Conservation (phyloP, 2,329 filamentous ascomycete genomes). For the Ophiostoma quercus region DNA sequence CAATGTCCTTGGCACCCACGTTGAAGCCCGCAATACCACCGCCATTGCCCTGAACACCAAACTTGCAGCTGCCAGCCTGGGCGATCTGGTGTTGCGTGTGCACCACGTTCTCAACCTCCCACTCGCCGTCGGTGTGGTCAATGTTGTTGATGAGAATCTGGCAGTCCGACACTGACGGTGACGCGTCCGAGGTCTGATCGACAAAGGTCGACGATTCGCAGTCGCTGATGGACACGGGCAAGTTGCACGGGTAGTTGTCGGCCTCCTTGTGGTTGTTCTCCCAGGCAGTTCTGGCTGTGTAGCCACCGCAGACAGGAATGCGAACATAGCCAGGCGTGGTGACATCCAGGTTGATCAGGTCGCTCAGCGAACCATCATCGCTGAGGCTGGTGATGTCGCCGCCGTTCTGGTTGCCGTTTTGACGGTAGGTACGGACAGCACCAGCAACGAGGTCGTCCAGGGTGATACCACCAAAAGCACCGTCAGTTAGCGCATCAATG, state of each 20-base stretch:
- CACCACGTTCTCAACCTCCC: slow-evolving; percentile 21
- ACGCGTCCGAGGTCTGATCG: slow-evolving; percentile 35
- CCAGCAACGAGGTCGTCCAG: slow-evolving; percentile 31
- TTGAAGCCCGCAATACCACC: slow-evolving; percentile 29
- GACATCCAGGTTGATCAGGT: slow-evolving; percentile 32
- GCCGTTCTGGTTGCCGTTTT: slow-evolving; percentile 35
- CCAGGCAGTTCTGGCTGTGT: slow-evolving; percentile 33
- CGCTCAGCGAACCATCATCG: slow-evolving; percentile 28
- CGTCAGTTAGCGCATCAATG: not conserved
- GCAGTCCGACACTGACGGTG: slow-evolving; percentile 36
- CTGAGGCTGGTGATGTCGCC: slow-evolving; percentile 29
- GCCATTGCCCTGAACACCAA: slow-evolving; percentile 35
- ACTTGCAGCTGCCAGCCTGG: slow-evolving; percentile 32
- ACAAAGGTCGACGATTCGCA: slow-evolving; percentile 35
- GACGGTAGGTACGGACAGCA: slow-evolving; percentile 31
- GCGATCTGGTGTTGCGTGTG: slow-evolving; percentile 31
- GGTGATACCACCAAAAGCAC: slow-evolving; percentile 30
- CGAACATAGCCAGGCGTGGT: slow-evolving; percentile 36
- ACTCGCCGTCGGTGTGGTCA: slow-evolving; percentile 16
- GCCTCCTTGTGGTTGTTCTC: slow-evolving; percentile 28
- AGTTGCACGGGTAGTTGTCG: slow-evolving; percentile 35
- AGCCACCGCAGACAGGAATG: slow-evolving; percentile 38
- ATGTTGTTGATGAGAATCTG: slow-evolving; percentile 35
- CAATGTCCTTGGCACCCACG: slow-evolving; percentile 36
- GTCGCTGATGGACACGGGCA: slow-evolving; percentile 29